Conservation (phyloP, 495 filamentous ascomycete species). For the Penicilliopsis zonata region DNA sequence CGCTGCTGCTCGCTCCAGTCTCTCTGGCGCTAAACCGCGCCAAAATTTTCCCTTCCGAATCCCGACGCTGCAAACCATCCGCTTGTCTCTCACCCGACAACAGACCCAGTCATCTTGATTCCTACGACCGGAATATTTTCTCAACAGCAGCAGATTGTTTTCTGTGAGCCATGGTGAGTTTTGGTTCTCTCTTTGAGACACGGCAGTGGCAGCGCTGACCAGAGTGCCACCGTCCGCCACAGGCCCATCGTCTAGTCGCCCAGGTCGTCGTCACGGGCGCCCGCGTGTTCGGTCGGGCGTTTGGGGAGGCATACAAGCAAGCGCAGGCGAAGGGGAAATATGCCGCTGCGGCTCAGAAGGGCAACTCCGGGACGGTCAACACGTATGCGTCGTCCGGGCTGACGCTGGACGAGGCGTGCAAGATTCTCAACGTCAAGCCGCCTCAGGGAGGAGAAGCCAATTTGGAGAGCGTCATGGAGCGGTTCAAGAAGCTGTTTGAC, state of each 20-base stretch:
- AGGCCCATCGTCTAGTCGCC: constrained; percentile 93
- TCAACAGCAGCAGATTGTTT: no score
- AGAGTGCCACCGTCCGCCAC: constrained; percentile 2
- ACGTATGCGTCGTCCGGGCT: constrained; percentile 55
- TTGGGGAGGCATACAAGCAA: constrained; percentile 84
- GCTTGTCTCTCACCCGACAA: neutral
- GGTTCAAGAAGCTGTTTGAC: constrained; percentile 94
- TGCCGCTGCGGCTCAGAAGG: constrained; percentile 47
- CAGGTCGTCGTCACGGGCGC: constrained; percentile 84
- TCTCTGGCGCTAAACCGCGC: constrained; percentile 6
- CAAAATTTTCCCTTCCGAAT: constrained; percentile 25
- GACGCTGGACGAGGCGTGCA: constrained; percentile 92
- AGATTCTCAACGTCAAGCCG: constrained; percentile 92
- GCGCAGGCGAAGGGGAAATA: constrained; percentile 78
- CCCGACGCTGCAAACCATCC: neutral
- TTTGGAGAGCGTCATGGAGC: constrained; percentile 63
- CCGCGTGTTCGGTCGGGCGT: constrained; percentile 86
- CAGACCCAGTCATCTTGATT: neutral
- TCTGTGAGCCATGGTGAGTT: constrained; percentile 3
- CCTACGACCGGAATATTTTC: constrained; percentile 11
- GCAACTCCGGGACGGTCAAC: constrained; percentile 33
- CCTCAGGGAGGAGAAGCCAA: constrained; percentile 65
- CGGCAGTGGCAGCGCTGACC: no score
- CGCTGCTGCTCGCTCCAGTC: neutral
- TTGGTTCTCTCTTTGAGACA: no score